Evolutionary conservation across 192 early-diverging fungal species (phyloP).

Genomic region (Neocallimastix lanati): DNA sequence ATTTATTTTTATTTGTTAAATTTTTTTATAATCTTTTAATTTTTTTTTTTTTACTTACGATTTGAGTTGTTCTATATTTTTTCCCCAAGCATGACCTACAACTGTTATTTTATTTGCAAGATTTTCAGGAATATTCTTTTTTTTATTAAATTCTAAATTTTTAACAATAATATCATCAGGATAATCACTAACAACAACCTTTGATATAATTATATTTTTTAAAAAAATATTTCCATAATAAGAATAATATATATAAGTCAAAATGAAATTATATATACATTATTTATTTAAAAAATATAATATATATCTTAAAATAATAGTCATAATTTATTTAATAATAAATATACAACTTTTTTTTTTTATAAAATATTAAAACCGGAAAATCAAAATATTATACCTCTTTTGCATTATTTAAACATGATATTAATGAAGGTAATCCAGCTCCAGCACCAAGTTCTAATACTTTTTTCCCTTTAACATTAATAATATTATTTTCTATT

Average conservation of each 20-base stretch:
- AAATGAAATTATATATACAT: no score
- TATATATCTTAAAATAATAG: no score
- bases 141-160: conserved; percentile 1
- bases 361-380: no score
- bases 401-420: background rate
- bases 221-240: no score
- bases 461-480: background rate
- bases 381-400: no score
- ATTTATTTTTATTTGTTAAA: no score
- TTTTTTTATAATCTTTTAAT: no score
- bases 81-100: conserved; percentile 9
- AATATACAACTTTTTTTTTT: no score
- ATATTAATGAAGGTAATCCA: background rate
- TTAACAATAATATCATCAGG: background rate
- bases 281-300: no score
- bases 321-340: no score
- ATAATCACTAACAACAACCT: background rate
- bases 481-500: background rate
- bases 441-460: background rate
- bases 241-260: no score
- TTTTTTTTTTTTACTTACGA: background rate
- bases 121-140: background rate
- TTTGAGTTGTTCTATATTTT: background rate
- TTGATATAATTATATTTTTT: no score
- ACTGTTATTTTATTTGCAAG: background rate